Conservation (phyloP, 345 rosid genomes). For the Salix purpurea region DNA sequence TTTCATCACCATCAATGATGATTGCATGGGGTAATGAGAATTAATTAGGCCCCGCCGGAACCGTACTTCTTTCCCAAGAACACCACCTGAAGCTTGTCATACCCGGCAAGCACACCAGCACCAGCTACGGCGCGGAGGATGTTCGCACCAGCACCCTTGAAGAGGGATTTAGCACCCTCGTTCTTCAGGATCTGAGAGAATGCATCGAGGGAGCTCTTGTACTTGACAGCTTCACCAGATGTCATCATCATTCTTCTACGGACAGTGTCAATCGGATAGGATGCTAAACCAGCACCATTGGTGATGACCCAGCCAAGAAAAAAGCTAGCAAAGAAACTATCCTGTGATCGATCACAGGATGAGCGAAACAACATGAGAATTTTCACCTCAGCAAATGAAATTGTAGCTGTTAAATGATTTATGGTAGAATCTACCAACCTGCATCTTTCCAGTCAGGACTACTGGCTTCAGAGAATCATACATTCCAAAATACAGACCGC, state of each 20-base stretch:
- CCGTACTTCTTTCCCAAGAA: slow-evolving; percentile 23
- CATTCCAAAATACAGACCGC: slow-evolving; percentile 30
- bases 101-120: slow-evolving; percentile 33
- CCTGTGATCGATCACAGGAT: slow-evolving; percentile 17
- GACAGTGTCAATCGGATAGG: slow-evolving; percentile 28
- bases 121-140: slow-evolving; percentile 32
- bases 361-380: not conserved
- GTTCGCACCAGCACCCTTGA: slow-evolving; percentile 34
- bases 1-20: not conserved
- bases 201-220: slow-evolving; percentile 28
- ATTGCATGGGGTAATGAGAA: not conserved
- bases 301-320: slow-evolving; percentile 30
- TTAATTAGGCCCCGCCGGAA: slow-evolving; percentile 24
- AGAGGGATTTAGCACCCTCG: slow-evolving; percentile 29
- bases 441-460: slow-evolving; percentile 23
- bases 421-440: slow-evolving; percentile 4
- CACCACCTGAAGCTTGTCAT: slow-evolving; percentile 31
- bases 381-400: not conserved
- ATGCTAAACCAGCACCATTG: slow-evolving; percentile 22
- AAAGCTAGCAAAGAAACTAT: slow-evolving; percentile 33
- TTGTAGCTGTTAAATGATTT: not conserved
- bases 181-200: slow-evolving; percentile 27
- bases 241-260: slow-evolving; percentile 36
- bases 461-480: slow-evolving; percentile 35
- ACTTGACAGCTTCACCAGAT: slow-evolving; percentile 34